phyloP scores from a whole-genome alignment of 805 yeast genomes.

The Hyphopichia homilentoma region DNA sequence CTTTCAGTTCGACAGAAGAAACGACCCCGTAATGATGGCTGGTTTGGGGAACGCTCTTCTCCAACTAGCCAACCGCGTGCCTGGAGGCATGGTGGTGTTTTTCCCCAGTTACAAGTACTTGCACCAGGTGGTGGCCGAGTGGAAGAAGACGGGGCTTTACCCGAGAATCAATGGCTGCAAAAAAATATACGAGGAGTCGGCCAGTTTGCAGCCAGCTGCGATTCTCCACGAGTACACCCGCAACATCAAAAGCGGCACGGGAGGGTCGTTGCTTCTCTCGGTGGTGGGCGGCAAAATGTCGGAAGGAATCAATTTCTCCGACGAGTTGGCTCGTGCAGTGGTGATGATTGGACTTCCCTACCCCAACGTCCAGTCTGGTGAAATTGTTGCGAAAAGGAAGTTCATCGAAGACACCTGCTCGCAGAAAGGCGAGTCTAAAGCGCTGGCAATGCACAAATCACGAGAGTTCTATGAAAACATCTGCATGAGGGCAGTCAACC shows the following conservation, averaged over 20 bases:
- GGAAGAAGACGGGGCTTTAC: slow-evolving; percentile 44
- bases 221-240: slow-evolving; percentile 50
- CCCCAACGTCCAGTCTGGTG: slow-evolving; percentile 82
- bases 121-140: slow-evolving; percentile 42
- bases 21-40: slow-evolving; percentile 39
- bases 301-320: slow-evolving; percentile 90
- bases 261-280: slow-evolving; percentile 70
- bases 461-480: slow-evolving; percentile 70
- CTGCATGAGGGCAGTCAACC: slow-evolving; percentile 90
- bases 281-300: slow-evolving; percentile 93
- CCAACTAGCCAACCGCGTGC: slow-evolving; percentile 43
- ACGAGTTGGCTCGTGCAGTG: slow-evolving; percentile 82
- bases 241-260: slow-evolving; percentile 24
- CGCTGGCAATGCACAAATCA: slow-evolving; percentile 46
- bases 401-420: slow-evolving; percentile 56
- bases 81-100: slow-evolving; percentile 76
- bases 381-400: slow-evolving; percentile 64
- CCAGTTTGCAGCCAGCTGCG: slow-evolving; percentile 33
- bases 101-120: slow-evolving; percentile 82
- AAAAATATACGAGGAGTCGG: slow-evolving; percentile 40
- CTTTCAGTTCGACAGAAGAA: slow-evolving; percentile 68
- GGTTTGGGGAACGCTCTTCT: slow-evolving; percentile 50
- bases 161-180: slow-evolving; percentile 37
- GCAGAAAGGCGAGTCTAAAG: slow-evolving; percentile 42
- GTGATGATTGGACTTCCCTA: slow-evolving; percentile 86